Conservation (phyloP, 495 filamentous ascomycete species). For the Hypoxylon fragiforme region DNA sequence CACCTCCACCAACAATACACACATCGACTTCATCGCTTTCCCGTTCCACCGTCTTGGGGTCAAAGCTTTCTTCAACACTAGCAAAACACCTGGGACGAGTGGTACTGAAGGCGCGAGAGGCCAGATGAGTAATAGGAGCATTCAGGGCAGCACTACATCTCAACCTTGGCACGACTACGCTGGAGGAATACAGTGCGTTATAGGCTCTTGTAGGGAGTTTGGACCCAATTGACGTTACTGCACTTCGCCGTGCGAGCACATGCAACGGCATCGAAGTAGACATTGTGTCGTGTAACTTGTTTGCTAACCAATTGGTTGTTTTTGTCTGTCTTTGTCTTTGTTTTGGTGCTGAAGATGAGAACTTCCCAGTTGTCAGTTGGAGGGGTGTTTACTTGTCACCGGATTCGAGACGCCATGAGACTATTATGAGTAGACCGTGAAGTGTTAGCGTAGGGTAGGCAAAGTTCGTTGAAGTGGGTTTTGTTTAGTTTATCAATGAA, state of each 20-base stretch:
- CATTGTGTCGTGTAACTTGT: conserved; percentile 30
- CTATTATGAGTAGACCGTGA: too few species aligned
- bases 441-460: neutral
- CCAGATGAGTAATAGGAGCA: conserved; percentile 7
- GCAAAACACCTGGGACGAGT: conserved; percentile 24
- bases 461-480: neutral
- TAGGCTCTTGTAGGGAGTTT: conserved; percentile 6
- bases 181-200: conserved; percentile 23
- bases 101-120: conserved; percentile 31
- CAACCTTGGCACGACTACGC: conserved; percentile 2
- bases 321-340: neutral
- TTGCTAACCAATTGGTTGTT: too few species aligned
- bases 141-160: conserved; percentile 12
- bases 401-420: neutral
- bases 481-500: neutral
- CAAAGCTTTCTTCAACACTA: conserved; percentile 62
- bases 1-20: conserved; percentile 92
- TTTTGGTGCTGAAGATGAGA: neutral
- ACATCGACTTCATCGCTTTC: conserved; percentile 95
- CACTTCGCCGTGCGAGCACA: conserved; percentile 23
- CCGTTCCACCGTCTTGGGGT: conserved; percentile 73
- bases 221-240: conserved; percentile 14
- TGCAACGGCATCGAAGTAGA: conserved; percentile 26
- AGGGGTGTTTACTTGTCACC: neutral
- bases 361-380: neutral